phyloP scores from a whole-genome alignment of 257 asterid species.

The Solanum dulcamara region DNA sequence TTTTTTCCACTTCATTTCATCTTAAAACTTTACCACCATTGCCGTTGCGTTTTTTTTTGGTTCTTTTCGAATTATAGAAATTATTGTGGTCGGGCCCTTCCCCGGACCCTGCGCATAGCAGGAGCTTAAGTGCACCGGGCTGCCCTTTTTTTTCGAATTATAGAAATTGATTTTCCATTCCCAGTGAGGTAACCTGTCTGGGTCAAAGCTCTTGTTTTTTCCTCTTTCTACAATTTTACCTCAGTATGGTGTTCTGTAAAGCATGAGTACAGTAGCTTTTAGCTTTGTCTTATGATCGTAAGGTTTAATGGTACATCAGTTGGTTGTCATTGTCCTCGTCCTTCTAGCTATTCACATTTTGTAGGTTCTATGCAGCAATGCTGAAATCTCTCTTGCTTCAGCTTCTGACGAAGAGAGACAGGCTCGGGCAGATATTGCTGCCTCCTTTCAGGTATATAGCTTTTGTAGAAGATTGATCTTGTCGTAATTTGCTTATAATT shows the following conservation, averaged over 20 bases:
- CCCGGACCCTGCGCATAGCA: no score
- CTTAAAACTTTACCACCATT: background rate
- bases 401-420: conserved; percentile 59
- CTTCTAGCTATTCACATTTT: background rate
- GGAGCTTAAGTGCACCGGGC: no score
- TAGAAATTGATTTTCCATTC: background rate
- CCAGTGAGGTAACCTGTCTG: background rate
- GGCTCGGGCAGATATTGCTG: conserved; percentile 93
- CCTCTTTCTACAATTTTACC: background rate
- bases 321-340: background rate
- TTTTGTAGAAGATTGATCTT: background rate
- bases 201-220: background rate
- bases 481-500: background rate
- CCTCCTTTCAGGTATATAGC: conserved; percentile 75
- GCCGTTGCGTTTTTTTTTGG: background rate
- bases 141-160: background rate
- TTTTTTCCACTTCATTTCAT: background rate
- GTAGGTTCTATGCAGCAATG: conserved; percentile 40
- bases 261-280: background rate
- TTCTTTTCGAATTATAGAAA: background rate
- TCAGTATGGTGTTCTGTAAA: background rate
- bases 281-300: background rate
- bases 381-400: conserved; percentile 55
- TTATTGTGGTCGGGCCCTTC: no score
- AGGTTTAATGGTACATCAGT: background rate